A percentile compares a stretch with the other conserved stretches of the same genome.
phyloP scores from a whole-genome alignment of 805 yeast genomes.

The Lipomyces yamadae region DNA sequence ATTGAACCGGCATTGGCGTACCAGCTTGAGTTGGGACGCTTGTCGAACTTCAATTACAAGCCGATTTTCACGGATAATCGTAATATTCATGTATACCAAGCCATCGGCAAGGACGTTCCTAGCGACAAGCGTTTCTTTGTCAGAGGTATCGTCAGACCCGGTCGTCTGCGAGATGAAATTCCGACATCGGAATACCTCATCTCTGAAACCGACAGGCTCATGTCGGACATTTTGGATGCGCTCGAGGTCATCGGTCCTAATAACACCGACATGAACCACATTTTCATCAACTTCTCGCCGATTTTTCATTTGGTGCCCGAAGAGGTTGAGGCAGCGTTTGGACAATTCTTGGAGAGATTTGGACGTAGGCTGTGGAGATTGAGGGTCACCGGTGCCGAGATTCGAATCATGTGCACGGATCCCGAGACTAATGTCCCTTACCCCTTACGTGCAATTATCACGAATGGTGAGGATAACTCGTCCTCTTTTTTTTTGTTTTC shows the following conservation, averaged over 20 bases:
- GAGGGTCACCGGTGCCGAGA: constrained; percentile 96
- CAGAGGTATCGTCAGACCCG: constrained; percentile 96
- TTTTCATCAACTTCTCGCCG: constrained; percentile 95
- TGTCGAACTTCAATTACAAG: constrained; percentile 91
- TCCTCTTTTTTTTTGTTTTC: background rate
- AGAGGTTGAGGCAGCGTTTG: constrained; percentile 97
- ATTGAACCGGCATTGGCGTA: constrained; percentile 98
- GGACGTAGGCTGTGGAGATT: constrained; percentile 97
- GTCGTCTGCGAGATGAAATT: constrained; percentile 89
- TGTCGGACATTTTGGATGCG: constrained; percentile 94
- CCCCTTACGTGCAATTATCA: constrained; percentile 96
- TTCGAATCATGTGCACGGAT: constrained; percentile 92
- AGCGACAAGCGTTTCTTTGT: constrained; percentile 95
- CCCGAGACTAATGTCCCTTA: constrained; percentile 84
- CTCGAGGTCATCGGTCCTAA: constrained; percentile 92
- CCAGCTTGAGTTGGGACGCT: constrained; percentile 93
- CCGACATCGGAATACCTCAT: constrained; percentile 91
- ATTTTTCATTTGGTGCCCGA: constrained; percentile 92
- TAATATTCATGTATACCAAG: constrained; percentile 96
- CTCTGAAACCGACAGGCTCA: constrained; percentile 93
- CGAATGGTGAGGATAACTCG: constrained; percentile 54
- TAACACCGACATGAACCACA: constrained; percentile 94
- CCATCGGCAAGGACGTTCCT: constrained; percentile 89
- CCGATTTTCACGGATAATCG: constrained; percentile 96
- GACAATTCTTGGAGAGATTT: constrained; percentile 95